These are phyloP conservation scores for Megacollybia platyphylla DNA, from an alignment of 1,284 basidiomycete genomes.

Conservation along the genomic window DNA sequence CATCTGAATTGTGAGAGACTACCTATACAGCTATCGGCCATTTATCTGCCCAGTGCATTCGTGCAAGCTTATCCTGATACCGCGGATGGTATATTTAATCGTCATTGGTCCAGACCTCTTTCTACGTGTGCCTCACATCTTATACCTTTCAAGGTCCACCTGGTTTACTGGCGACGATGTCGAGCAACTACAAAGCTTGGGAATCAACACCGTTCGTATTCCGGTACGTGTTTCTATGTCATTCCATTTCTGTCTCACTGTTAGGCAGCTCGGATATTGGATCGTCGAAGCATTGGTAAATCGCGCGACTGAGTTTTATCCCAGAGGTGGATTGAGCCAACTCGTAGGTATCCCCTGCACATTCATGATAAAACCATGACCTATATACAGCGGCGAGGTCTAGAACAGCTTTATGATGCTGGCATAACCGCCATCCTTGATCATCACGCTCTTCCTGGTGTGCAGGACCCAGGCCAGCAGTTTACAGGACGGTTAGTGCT, in stretches of 20 bases:
- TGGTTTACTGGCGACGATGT: constrained; percentile 62
- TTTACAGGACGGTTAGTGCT: constrained; percentile 50
- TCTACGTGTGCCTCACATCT: not conserved
- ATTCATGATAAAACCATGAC: not conserved
- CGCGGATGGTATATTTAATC: constrained; percentile 50
- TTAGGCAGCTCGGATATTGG: constrained; percentile 62
- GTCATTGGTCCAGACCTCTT: constrained; percentile 45
- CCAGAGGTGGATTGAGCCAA: constrained; percentile 53
- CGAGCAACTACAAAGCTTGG: constrained; percentile 41
- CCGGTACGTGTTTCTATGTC: constrained; percentile 24
- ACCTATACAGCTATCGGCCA: not conserved
- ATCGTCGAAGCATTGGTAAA: constrained; percentile 62
- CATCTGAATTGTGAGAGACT: constrained; percentile 1
- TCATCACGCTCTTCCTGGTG: constrained; percentile 69
- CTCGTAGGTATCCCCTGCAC: constrained; percentile 27
- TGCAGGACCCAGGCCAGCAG: constrained; percentile 40
- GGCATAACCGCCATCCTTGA: constrained; percentile 60
- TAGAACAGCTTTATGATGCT: constrained; percentile 42
- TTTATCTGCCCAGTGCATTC: constrained; percentile 14
- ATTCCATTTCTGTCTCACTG: not conserved
- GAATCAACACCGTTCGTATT: constrained; percentile 64
- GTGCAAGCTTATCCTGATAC: constrained; percentile 33
- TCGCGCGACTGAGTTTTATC: constrained; percentile 45
- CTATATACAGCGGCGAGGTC: constrained; percentile 41
- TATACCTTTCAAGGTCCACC: constrained; percentile 16